phyloP scores from a whole-genome alignment of 208 protist genomes.

The Trypanosoma mega region DNA sequence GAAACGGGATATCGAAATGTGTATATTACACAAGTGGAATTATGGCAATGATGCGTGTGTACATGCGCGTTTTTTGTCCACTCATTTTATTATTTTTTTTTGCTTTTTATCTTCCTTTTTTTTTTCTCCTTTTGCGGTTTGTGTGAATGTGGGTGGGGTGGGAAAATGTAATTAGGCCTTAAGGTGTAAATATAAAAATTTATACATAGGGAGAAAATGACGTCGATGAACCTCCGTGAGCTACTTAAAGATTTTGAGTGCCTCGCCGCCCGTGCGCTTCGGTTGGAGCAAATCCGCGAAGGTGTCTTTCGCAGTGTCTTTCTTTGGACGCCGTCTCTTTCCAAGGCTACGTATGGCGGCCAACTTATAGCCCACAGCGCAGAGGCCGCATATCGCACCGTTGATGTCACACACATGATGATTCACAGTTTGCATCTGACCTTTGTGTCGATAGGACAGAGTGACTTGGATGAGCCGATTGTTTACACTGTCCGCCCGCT shows the following conservation, averaged over 20 bases:
- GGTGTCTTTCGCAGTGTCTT: conserved; percentile 24
- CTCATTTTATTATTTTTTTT: background rate
- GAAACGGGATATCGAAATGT: background rate
- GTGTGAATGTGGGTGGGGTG: too few species aligned
- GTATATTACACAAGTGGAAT: background rate
- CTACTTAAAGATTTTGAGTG: conserved; percentile 18
- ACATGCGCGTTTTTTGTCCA: background rate
- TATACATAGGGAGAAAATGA: background rate
- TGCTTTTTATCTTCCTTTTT: background rate
- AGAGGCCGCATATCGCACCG: conserved; percentile 38
- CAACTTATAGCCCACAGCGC: conserved; percentile 48
- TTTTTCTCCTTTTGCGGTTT: conserved; percentile 6
- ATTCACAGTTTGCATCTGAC: conserved; percentile 47
- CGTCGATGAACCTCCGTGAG: conserved; percentile 8
- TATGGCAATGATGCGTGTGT: background rate
- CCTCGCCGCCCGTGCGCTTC: conserved; percentile 16
- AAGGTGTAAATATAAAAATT: background rate
- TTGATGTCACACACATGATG: conserved; percentile 15
- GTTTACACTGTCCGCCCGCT: conserved; percentile 30
- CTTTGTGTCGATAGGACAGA: conserved; percentile 38
- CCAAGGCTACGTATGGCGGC: conserved; percentile 38
- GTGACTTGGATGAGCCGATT: conserved; percentile 14
- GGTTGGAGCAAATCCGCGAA: conserved; percentile 28
- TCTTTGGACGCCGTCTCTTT: conserved; percentile 31
- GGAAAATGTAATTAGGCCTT: too few species aligned